Evolutionary conservation across 208 protist species (phyloP), one percentile per base, ranked within the genome.

Genomic region (Acanthamoeba lenticulata): DNA sequence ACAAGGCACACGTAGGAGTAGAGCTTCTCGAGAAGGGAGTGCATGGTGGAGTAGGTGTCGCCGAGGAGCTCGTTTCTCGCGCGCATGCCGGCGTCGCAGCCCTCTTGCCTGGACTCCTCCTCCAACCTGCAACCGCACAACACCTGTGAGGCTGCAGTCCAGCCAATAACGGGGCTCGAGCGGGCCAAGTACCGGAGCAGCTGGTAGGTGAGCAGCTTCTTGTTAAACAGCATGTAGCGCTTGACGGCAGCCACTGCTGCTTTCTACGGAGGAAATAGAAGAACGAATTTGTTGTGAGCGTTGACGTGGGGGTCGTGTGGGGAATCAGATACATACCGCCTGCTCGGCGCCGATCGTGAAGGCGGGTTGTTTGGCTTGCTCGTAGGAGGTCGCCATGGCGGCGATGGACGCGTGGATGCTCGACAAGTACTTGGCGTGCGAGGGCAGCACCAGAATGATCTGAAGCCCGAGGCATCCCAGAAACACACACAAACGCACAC

Each of bases 121-220:
- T 42, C 42, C 42, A 83, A 42, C 7, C 72, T 83, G 15, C 15
- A 19, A 5, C 47, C 5, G 5, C 47, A 52, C 47, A 5, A 15
- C 47, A 52, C 47, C 47, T n/a, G n/a, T n/a, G n/a, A n/a, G n/a
- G n/a, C 5, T 52, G 47, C 5, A 15, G 9, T 19, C 5, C 47
- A 52, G 47, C 9, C 9, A 52, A 52, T 52, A 15, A 52, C 9
- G 5, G 47, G 9, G 15, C 47, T 5, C 47, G 9, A 52, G 27
- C 13, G 29, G 29, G 27, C 13, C 19, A 69, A 5, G 6, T 69
- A 69, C 60, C 60, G 60, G 9, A 69, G 60, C 60, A 69, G 27
- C 38, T 83, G 72, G n/a, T 83, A 83, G 19, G 72, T 83, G 38
- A 83, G 72, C 4, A 83, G 42, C 72, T 83, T 83, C 42, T 83